Evolutionary conservation across 768 basidiomycete genomes (phyloP), one percentile per base, ranked within the genome.

Genomic region (Tubosaeta sp.): DNA sequence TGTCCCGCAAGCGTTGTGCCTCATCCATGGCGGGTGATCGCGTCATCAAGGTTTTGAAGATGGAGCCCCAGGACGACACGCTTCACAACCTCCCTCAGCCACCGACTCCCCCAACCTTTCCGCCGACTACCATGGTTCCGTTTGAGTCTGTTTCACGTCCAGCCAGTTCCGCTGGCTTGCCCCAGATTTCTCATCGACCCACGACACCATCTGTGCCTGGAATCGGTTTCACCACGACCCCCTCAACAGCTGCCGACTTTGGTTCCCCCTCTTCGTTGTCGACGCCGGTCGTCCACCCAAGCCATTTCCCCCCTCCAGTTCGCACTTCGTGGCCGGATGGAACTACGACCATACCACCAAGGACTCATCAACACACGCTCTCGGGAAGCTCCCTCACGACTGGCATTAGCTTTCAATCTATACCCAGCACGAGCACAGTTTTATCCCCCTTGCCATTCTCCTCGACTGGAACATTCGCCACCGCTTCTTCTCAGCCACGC

Each of bases 1-100:
- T 69, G 40, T 72, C 78, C 43, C 76, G 77, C 29, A 79, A 79
- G 54, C 77, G 77, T 18, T 80, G 77, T 42, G 78, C 71, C 3
- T 77, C 77, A 4, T 74, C 78, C 32, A 66, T 74, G 54, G 71
- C 60, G 1, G 75, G 70, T 44, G 71, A 79, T 53, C 72, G 78
- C 32, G 70, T 68, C 38, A 63, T 74, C 42, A 79, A 79, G 54
- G 71, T 75, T 18, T 62, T 74, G 59, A 80, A 80, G 63, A 69
- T 77, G 49, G 77, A 78, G 48, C 76, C 77, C 6, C 70, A 65
- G 44, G 77, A 79, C 31, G 78, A 77, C 29, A 14, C 64, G 16
- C 54, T 70, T 52, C 60, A 64, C 56, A 56, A 51, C 53, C 52
- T 64, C 10, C 29, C 68, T 6, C 53, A 65, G 21, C 38, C 59